phyloP scores from a whole-genome alignment of 1,284 basidiomycete species.

The Psilocybe mexicana region DNA sequence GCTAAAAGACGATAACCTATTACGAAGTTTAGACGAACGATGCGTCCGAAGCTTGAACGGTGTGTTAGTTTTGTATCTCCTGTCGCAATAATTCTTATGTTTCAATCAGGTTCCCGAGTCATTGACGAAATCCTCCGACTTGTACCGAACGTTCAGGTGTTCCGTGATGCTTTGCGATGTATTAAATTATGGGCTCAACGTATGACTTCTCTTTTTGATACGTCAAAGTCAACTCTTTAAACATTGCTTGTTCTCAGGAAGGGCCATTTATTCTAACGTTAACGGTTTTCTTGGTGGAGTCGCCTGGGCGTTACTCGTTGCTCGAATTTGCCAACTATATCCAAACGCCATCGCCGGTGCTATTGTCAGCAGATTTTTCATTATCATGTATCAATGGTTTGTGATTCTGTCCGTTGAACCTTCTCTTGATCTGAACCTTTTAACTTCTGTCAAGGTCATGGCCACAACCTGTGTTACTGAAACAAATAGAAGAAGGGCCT shows the following conservation, averaged over 20 bases:
- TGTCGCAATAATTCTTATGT: constrained; percentile 4
- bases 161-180: constrained; percentile 91
- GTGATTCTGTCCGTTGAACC: constrained; percentile 25
- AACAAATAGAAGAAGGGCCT: constrained; percentile 95
- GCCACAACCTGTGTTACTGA: constrained; percentile 96
- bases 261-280: constrained; percentile 98
- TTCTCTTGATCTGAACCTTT: not conserved
- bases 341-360: constrained; percentile 93
- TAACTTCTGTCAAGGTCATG: constrained; percentile 67
- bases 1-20: constrained; percentile 87
- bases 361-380: constrained; percentile 96
- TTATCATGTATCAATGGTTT: constrained; percentile 95
- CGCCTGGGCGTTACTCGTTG: constrained; percentile 98
- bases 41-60: constrained; percentile 95
- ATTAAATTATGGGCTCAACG: constrained; percentile 98
- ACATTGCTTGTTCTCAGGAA: constrained; percentile 46
- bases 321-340: constrained; percentile 98
- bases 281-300: constrained; percentile 98
- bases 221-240: not conserved
- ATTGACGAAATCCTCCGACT: constrained; percentile 96
- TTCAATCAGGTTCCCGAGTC: constrained; percentile 84
- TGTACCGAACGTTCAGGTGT: constrained; percentile 93
- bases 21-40: constrained; percentile 92
- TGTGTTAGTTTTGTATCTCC: constrained; percentile 32
- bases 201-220: constrained; percentile 40